Percentiles rank a stretch among this genome's conserved stretches.
These are phyloP conservation scores for Tremella yokohamensis DNA, from an alignment of 768 basidiomycete genomes.

Conservation along the genomic window DNA sequence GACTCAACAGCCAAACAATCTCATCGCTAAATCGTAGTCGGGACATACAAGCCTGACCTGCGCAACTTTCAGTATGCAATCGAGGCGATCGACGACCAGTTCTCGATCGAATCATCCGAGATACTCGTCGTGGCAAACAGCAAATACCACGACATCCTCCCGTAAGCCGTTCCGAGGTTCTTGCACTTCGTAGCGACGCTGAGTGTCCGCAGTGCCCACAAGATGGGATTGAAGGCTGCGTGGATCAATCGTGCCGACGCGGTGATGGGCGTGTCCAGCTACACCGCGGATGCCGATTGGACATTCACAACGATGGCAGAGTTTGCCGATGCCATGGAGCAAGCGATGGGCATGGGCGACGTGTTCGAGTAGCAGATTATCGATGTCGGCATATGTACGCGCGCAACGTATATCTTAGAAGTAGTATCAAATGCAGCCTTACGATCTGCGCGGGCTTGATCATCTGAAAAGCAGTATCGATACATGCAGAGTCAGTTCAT, in stretches of 20 bases:
- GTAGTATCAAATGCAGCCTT: too few species aligned
- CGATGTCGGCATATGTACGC: too few species aligned
- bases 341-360: constrained; percentile 7
- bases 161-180: constrained; percentile 13
- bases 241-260: constrained; percentile 25
- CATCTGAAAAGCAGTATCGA: too few species aligned
- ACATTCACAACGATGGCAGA: constrained; percentile 18
- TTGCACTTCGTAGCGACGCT: not conserved
- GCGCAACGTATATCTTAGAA: too few species aligned
- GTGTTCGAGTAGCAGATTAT: constrained; percentile 2
- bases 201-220: constrained; percentile 19
- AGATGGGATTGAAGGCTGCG: constrained; percentile 19
- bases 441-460: too few species aligned
- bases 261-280: constrained; percentile 16
- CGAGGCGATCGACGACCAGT: constrained; percentile 16
- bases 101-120: constrained; percentile 18
- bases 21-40: constrained; percentile 17
- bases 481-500: too few species aligned
- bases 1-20: constrained; percentile 7
- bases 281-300: constrained; percentile 14
- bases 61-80: constrained; percentile 31
- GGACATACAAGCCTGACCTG: constrained; percentile 31
- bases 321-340: constrained; percentile 23
- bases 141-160: constrained; percentile 22
- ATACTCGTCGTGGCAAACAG: constrained; percentile 27